Evolutionary conservation across 352 stramenopile species (phyloP), one percentile per base, ranked within the genome.

Genomic region (Phytophthora colocasiae): DNA sequence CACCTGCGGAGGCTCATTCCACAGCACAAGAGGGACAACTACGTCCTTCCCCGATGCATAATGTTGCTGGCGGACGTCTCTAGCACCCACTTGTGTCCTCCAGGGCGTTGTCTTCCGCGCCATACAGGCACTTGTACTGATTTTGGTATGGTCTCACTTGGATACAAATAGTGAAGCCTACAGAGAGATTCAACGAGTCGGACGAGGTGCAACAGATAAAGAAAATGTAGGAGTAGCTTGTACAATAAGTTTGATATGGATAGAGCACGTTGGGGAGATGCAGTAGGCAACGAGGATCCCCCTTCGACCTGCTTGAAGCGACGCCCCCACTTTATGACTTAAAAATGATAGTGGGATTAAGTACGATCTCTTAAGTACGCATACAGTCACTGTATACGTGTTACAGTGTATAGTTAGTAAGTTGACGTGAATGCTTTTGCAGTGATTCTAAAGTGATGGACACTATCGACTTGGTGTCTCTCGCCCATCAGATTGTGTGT

Each of bases 1-100:
- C 7, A 94, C 59, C 6, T 65, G 66, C 29, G 85, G 85, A 8
- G 79, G 63, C 17, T 85, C 73, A 38, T 77, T 78, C 83, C 84
- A 94, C 32, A 94, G 73, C 65, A 92, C 85, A 11, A 94, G 54
- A 41, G 85, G 85, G 32, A 93, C 71, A 32, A 89, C 56, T 9
- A 91, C 79, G 29, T 91, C 81, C 44, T 74, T 77, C n/a, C 64
- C 40, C 1, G 46, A 46, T 0, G 41, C 49, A 24, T 27, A 45
- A 10, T 54, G 47, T 2, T 58, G 53, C 8, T 60, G 43, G 3
- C 32, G 60, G 36, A 46, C 53, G 46, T 72, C 48, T 59, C 24
- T 43, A 62, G 34, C 36, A 19, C 58, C 48, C 31, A 56, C 63
- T 11, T 31, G 27, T 24, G 58, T 70, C 47, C 41, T 58, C 65